Percentiles rank a stretch among this genome's conserved stretches.
phyloP scores from a whole-genome alignment of 116 monocot species.

The Posidonia oceanica region DNA sequence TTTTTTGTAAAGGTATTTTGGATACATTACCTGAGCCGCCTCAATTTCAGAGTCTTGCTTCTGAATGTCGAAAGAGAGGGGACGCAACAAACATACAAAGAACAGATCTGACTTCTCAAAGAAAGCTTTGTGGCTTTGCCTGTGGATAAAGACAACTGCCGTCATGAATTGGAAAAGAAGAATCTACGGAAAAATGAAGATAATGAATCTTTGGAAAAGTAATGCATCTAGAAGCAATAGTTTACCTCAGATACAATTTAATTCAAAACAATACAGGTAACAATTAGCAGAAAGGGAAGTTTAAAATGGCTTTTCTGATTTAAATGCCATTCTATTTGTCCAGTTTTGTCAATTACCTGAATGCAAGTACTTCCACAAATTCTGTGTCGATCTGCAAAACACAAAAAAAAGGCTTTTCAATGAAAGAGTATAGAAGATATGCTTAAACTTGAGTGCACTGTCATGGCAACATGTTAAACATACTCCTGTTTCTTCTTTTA shows the following conservation, averaged over 20 bases:
- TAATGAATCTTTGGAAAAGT: no score
- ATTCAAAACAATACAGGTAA: no score
- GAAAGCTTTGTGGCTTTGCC: constrained; percentile 81
- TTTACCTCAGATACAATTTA: no score
- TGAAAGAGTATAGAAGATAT: not conserved
- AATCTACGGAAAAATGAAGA: no score
- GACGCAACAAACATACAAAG: constrained; percentile 70
- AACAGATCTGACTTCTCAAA: constrained; percentile 96
- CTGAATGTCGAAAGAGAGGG: constrained; percentile 69
- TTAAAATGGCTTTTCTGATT: no score
- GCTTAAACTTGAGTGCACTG: not conserved
- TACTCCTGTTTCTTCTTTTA: constrained; percentile 98
- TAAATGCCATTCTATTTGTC: not conserved
- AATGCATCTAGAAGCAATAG: no score
- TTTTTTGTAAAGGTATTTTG: not conserved
- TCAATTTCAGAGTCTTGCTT: constrained; percentile 92
- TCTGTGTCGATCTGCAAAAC: constrained; percentile 68
- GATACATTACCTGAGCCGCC: constrained; percentile 54
- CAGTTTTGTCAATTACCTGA: constrained; percentile 41
- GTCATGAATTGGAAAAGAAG: no score
- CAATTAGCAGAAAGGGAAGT: no score
- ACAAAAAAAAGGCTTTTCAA: not conserved
- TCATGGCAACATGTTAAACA: constrained; percentile 7
- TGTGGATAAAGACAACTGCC: constrained; percentile 17
- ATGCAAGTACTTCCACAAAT: constrained; percentile 88